phyloP scores from a whole-genome alignment of 1,139 yeast species.

The Debaryomycetaceae sp. region DNA sequence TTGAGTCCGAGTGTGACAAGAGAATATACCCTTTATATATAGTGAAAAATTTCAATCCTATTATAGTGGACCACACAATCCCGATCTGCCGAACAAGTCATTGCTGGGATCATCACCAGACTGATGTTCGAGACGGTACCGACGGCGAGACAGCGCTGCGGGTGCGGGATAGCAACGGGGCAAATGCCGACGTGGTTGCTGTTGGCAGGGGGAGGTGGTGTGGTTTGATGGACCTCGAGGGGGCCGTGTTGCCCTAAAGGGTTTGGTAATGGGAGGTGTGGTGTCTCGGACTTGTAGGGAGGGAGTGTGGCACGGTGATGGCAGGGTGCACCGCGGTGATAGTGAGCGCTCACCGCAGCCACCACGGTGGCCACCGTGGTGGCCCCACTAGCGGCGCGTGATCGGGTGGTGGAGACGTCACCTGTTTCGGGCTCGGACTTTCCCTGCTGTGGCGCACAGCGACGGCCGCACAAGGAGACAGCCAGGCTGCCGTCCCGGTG shows the following conservation, averaged over 20 bases:
- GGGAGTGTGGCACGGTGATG: background rate
- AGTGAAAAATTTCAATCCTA: slow-evolving; percentile 3
- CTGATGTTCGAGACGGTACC: background rate
- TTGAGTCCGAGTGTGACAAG: background rate
- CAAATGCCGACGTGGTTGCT: background rate
- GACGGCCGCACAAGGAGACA: background rate
- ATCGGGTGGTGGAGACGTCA: background rate
- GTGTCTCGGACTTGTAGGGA: background rate
- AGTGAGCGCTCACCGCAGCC: background rate
- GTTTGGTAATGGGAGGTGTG: background rate
- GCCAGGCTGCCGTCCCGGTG: background rate
- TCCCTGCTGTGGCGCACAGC: background rate
- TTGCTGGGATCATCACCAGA: slow-evolving; percentile 3
- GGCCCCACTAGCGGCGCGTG: background rate
- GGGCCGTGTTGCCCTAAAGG: background rate
- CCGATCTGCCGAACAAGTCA: slow-evolving; percentile 9
- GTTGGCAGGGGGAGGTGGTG: background rate
- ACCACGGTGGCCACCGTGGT: too few relatives aligned
- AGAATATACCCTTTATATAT: slow-evolving; percentile 4
- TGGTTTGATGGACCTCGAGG: too few relatives aligned
- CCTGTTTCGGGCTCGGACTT: background rate
- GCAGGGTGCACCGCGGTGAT: background rate
- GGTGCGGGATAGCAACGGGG: background rate
- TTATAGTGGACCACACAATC: slow-evolving; percentile 11
- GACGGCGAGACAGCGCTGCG: background rate